A percentile compares a stretch with the other conserved stretches of the same genome.
Evolutionary conservation across 371 early-diverging fungal species (phyloP).

Genomic region (Mortierella sp.): DNA sequence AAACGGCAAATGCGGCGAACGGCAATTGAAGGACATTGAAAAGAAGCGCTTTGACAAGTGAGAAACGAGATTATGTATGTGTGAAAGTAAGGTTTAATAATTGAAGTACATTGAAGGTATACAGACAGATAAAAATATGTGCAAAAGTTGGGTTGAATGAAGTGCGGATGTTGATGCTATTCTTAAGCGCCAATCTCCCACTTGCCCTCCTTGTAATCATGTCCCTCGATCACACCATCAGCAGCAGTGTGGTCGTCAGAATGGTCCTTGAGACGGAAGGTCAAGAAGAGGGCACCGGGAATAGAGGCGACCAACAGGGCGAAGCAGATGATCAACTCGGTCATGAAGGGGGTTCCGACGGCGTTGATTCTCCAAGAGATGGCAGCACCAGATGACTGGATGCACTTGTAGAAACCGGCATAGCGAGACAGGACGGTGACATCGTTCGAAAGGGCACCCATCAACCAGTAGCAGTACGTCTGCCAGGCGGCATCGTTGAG

Average conservation of each 20-base stretch:
- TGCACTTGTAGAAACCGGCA: conserved; percentile 85
- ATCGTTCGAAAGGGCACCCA: conserved; percentile 76
- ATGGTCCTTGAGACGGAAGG: neutral
- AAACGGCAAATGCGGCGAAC: neutral
- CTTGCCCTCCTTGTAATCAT: neutral
- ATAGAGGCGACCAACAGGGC: neutral
- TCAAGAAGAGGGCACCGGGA: neutral
- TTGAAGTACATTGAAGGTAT: neutral
- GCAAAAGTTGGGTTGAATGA: neutral
- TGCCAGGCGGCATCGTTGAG: conserved; percentile 76
- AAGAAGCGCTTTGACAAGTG: neutral
- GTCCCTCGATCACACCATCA: neutral
- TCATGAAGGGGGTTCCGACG: neutral
- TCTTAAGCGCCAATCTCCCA: neutral
- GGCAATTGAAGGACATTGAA: neutral
- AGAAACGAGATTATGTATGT: neutral
- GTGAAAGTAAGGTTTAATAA: neutral
- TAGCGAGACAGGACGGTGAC: conserved; percentile 74
- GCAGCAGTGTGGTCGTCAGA: neutral
- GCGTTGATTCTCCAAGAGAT: conserved; percentile 9
- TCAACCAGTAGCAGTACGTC: conserved; percentile 71
- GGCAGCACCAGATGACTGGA: conserved; percentile 77
- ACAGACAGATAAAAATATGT: neutral
- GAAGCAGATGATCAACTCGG: neutral
- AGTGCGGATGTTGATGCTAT: neutral